Conservation (phyloP, 1,284 basidiomycete species). For the Omphalotus olearius region DNA sequence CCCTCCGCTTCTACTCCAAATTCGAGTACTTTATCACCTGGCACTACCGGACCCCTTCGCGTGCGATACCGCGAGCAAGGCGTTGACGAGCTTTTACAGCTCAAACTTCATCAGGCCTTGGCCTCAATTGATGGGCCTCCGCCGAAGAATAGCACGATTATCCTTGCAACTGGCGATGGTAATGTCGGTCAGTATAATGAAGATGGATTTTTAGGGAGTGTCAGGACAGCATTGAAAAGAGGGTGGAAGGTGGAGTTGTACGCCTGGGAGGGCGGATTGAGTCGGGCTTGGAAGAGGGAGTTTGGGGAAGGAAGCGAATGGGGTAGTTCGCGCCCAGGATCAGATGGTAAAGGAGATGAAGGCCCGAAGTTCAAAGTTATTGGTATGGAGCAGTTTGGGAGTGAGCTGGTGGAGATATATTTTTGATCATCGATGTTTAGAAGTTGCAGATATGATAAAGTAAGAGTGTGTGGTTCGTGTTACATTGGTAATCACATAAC, state of each 20-base stretch:
- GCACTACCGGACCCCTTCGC: conserved; percentile 21
- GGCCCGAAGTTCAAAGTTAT: conserved; percentile 44
- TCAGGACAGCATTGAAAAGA: conserved; percentile 73
- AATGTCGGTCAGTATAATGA: conserved; percentile 86
- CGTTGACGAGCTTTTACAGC: conserved; percentile 83
- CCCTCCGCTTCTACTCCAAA: conserved; percentile 1
- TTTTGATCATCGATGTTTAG: conserved; percentile 2
- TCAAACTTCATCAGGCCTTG: conserved; percentile 82
- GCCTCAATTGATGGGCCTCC: conserved; percentile 60
- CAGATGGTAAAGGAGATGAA: conserved; percentile 16
- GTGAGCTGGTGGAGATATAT: conserved; percentile 42
- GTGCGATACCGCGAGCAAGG: conserved; percentile 75
- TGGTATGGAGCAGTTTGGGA: conserved; percentile 59
- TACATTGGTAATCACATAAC: no score
- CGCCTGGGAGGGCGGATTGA: conserved; percentile 78
- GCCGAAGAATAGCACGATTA: conserved; percentile 66
- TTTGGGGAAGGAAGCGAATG: conserved; percentile 51
- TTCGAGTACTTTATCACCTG: conserved; percentile 7
- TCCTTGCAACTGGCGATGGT: conserved; percentile 87
- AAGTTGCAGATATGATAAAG: no score
- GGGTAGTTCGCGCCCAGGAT: conserved; percentile 16
- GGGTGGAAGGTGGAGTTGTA: conserved; percentile 89
- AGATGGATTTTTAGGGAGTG: conserved; percentile 82
- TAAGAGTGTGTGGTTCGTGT: no score
- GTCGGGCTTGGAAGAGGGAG: conserved; percentile 64